These are phyloP conservation scores for Penicillium goetzii DNA, from an alignment of 495 filamentous ascomycete genomes.

Conservation along the genomic window DNA sequence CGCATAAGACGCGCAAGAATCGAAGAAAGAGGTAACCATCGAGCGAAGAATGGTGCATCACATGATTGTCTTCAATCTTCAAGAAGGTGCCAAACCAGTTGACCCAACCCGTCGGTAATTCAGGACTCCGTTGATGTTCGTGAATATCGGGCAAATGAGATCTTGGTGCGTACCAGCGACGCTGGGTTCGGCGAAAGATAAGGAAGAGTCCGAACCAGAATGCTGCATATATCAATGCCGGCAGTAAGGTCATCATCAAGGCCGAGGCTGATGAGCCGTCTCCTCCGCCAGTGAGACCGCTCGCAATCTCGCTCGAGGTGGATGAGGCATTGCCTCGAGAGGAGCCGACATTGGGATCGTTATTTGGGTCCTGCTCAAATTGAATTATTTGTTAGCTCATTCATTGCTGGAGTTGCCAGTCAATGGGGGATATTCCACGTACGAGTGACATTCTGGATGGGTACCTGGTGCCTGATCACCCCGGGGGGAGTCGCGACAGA, in stretches of 20 bases:
- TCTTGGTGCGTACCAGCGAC: conserved; percentile 79
- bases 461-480: conserved; percentile 7
- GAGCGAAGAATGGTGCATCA: conserved; percentile 68
- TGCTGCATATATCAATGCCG: conserved; percentile 66
- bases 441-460: conserved; percentile 23
- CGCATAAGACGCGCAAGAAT: conserved; percentile 71
- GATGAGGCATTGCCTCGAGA: conserved; percentile 47
- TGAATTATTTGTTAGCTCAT: conserved; percentile 7
- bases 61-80: conserved; percentile 60
- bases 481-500: background rate
- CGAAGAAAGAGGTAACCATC: conserved; percentile 86
- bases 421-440: background rate
- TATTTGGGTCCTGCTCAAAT: conserved; percentile 37
- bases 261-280: conserved; percentile 51
- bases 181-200: conserved; percentile 69
- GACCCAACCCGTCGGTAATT: conserved; percentile 53
- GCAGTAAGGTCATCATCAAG: conserved; percentile 71
- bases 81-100: conserved; percentile 68
- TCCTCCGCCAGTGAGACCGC: conserved; percentile 31
- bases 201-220: conserved; percentile 75
- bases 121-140: conserved; percentile 51
- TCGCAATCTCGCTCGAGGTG: conserved; percentile 39
- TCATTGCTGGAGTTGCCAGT: background rate
- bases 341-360: conserved; percentile 50
- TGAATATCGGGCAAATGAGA: conserved; percentile 76